Base-by-base conservation (phyloP, 768 basidiomycete species). In the Rhodotorula toruloides region DNA sequence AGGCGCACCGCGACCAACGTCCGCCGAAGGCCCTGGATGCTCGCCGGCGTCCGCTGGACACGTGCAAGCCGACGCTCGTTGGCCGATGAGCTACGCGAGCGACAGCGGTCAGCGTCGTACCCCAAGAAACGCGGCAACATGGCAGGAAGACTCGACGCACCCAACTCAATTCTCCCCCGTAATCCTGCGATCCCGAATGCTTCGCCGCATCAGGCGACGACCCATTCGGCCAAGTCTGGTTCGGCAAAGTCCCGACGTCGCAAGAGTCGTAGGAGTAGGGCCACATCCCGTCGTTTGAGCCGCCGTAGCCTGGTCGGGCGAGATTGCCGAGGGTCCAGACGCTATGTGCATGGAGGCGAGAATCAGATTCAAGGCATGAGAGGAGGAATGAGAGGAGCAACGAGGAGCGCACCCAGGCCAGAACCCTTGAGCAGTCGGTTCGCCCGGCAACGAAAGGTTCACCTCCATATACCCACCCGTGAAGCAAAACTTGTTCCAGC, bases 281-380 rank as follows among this genome's bases (percentile, higher is more conserved):
- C 86, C 82, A 77, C 27, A 74, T 75, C 70, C 90, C 94, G 68
- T 97, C 88, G 1, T 89, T 92, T 3, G 89, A 87, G 22, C 87
- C 89, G 50, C 93, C 93, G 77, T 87, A 92, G 3, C 91, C 93
- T 39, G 91, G 86, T 61, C 91, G 78, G 71, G 82, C 91, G 82
- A 91, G 82, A 74, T 92, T 94, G 2, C 90, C 56, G 40, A 65
- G 39, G 8, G 62, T 64, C 65, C 70, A 67, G 17, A 61, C 44
- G 12, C 44, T 49, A 46, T 76, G n/a, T n/a, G 32, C 32, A 34
- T 29, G 1, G 32, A 87, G 29, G 17, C 16, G 29, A 31, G 31
- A 34, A 44, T 29, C 5, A 48, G 4, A 29, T 21, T 21, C 13
- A 43, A 12, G 22, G 27, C 21, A 47, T 17, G 21, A 47, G 34